Evolutionary conservation across 805 yeast genomes (phyloP).

Genomic region (Myxozyma melibiosi): DNA sequence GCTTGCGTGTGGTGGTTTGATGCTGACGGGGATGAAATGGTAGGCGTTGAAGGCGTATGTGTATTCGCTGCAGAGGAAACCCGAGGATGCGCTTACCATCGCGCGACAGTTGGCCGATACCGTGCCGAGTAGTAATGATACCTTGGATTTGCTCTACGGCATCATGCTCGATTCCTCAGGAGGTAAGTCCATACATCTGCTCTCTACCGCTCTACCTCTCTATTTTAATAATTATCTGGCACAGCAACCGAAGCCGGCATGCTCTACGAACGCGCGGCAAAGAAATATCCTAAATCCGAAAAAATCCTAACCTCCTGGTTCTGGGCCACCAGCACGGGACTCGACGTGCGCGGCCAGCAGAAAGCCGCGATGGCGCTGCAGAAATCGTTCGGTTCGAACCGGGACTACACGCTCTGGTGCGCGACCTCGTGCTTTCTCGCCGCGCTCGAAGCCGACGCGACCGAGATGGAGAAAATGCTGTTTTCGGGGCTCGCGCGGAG

Average conservation of each 20-base stretch:
- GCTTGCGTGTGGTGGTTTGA: neutral
- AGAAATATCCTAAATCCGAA: conserved; percentile 30
- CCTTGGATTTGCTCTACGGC: conserved; percentile 29
- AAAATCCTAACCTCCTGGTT: conserved; percentile 23
- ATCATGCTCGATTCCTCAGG: conserved; percentile 20
- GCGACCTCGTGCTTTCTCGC: conserved; percentile 22
- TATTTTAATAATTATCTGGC: neutral
- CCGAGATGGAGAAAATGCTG: conserved; percentile 52
- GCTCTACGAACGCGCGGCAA: conserved; percentile 28
- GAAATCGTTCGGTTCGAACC: conserved; percentile 16
- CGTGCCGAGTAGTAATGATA: conserved; percentile 18
- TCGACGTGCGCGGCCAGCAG: conserved; percentile 33
- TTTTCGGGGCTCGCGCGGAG: conserved; percentile 65
- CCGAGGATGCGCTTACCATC: conserved; percentile 20
- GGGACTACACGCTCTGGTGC: conserved; percentile 26
- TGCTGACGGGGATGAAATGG: neutral
- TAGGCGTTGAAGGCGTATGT: conserved; percentile 29
- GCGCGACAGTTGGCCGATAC: conserved; percentile 18
- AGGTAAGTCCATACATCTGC: conserved; percentile 13
- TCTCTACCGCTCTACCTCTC: neutral
- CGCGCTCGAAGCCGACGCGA: conserved; percentile 41
- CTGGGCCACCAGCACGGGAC: conserved; percentile 30
- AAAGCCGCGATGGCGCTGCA: conserved; percentile 33
- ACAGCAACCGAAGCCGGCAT: conserved; percentile 23
- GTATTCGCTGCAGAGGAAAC: conserved; percentile 26